Evolutionary conservation across 139 green algal species (phyloP).

Genomic region (Closterium sp.): DNA sequence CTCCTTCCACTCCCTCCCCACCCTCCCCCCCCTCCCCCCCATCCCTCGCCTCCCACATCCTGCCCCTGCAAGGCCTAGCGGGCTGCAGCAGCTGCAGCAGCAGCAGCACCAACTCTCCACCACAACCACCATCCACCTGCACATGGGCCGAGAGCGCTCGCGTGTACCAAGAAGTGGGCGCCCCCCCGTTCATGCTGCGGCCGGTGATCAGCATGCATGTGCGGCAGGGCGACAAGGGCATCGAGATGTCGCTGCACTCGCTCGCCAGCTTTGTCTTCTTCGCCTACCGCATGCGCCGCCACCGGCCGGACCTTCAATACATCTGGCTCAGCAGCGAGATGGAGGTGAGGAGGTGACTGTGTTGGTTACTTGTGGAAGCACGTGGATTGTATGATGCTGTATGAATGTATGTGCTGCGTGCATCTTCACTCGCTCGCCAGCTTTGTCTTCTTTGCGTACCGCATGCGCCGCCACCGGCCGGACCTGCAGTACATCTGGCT

Average conservation of each 20-base stretch:
- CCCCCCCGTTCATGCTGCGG: constrained; percentile 15
- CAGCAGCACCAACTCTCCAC: background rate
- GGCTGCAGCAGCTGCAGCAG: background rate
- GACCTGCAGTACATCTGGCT: constrained; percentile 26
- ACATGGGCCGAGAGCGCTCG: background rate
- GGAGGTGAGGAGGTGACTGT: background rate
- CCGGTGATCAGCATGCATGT: constrained; percentile 38
- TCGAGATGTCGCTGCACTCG: constrained; percentile 16
- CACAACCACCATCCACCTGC: background rate
- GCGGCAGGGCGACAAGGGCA: constrained; percentile 30
- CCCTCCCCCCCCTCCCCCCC: background rate
- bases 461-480: background rate
- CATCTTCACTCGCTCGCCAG: background rate
- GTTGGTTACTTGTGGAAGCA: no score
- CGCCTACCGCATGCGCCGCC: background rate
- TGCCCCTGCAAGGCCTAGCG: background rate
- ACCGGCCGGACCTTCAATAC: constrained; percentile 1
- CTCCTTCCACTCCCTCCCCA: background rate
- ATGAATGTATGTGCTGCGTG: no score
- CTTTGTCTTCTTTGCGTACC: constrained; percentile 3
- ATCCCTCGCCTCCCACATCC: background rate
- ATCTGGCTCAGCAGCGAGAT: constrained; percentile 39
- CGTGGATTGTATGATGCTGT: no score
- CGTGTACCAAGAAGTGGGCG: background rate
- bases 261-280: constrained; percentile 20